Evolutionary conservation across 495 filamentous ascomycete species (phyloP).

Genomic region (Tuber indicum): DNA sequence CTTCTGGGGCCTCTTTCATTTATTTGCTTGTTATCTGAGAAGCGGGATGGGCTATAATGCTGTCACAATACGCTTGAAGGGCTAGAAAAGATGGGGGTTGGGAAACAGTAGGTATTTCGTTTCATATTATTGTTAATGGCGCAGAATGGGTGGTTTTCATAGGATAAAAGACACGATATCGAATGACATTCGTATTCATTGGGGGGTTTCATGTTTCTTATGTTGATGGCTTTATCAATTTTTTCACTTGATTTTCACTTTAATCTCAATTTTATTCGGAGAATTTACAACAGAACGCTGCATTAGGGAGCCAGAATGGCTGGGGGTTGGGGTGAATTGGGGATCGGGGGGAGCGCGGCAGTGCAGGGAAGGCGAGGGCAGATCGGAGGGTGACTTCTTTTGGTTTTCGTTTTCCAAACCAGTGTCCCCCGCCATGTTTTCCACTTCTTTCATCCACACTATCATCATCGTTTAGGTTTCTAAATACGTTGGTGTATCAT

Average conservation of each 20-base stretch:
- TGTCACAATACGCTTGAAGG: constrained; percentile 31
- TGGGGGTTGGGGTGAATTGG: not conserved
- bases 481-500: not conserved
- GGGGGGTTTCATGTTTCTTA: constrained; percentile 21
- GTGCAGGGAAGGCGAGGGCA: not conserved
- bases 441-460: not conserved
- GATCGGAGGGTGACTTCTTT: not conserved
- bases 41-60: constrained; percentile 30
- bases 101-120: constrained; percentile 33
- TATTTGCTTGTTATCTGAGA: constrained; percentile 19
- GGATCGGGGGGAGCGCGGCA: not conserved
- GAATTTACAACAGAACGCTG: constrained; percentile 25
- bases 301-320: constrained; percentile 25
- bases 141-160: constrained; percentile 39
- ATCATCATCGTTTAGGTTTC: not conserved
- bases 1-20: constrained; percentile 21
- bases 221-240: constrained; percentile 31
- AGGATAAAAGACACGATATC: constrained; percentile 38
- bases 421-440: not conserved
- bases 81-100: constrained; percentile 19
- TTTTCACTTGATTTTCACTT: no score
- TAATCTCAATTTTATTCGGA: constrained; percentile 18
- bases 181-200: constrained; percentile 24
- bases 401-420: not conserved
- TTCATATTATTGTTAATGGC: constrained; percentile 32